These are phyloP conservation scores for Solanum chacoense DNA, from an alignment of 305 asterid genomes.

Conservation along the genomic window DNA sequence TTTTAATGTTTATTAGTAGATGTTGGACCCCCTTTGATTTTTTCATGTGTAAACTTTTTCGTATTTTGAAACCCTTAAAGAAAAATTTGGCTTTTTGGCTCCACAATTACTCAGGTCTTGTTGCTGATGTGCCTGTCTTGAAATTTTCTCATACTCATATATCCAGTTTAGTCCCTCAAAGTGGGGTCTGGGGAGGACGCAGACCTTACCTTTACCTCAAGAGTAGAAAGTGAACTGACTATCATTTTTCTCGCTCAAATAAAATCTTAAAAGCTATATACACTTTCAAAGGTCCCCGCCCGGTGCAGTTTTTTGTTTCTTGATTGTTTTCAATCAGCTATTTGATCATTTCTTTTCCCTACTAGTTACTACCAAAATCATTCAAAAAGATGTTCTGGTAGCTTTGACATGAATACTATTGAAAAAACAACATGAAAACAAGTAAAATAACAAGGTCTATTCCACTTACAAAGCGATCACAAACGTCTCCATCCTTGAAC, in stretches of 20 bases:
- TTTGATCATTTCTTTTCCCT: not conserved
- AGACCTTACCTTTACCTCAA: not conserved
- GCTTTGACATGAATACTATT: not conserved
- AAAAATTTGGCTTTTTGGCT: not conserved
- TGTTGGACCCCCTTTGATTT: not conserved
- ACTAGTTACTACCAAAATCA: not conserved
- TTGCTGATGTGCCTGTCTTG: not conserved
- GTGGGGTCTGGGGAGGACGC: not conserved
- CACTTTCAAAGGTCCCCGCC: not conserved
- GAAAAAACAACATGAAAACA: not conserved
- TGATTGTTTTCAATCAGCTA: not conserved
- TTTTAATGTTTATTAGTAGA: not conserved
- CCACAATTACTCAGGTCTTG: not conserved
- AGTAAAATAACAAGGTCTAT: not conserved
- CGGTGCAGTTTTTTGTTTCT: not conserved
- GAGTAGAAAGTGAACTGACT: not conserved
- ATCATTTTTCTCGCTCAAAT: not conserved
- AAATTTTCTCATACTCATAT: not conserved
- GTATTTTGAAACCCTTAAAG: not conserved
- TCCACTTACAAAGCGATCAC: constrained; percentile 79
- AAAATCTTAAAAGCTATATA: not conserved
- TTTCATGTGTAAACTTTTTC: not conserved
- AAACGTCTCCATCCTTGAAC: constrained; percentile 78
- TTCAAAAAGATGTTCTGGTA: not conserved
- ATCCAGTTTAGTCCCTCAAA: not conserved